Base-by-base conservation (phyloP, 2,329 filamentous ascomycete genomes). In the Pleoardoris graminearum region DNA sequence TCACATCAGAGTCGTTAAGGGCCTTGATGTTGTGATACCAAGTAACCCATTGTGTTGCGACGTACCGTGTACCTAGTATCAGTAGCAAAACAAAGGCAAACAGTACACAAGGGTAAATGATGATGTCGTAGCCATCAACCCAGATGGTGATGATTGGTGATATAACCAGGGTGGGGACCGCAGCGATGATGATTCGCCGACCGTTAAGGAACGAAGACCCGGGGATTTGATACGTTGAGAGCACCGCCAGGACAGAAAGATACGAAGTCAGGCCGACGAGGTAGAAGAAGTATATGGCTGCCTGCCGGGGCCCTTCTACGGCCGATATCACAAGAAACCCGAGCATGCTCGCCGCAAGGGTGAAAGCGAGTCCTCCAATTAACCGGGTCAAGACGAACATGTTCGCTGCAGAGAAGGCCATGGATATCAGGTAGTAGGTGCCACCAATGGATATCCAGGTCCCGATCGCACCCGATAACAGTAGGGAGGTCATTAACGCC, bases 371-470 rank as follows among this genome's bases (percentile, higher is more conserved):
- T 25, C 80, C 78, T n/a, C 77, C 77, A 50, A 80, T 74, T n/a
- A 80, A 62, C 14, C 79, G 73, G n/a, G 78, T 80, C 19, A 82
- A 70, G 10, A 82, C 76, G 53, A 82, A 82, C 77, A 82, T 80
- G 55, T 81, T 82, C 41, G 79, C 78, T 1, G 79, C 79, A 1
- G 79, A 77, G 55, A 82, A 82, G 1, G 80, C 80, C 79, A 81
- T 81, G 0, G 78, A 80, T 35, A 79, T 75, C 5, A 86, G 76
- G 57, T 86, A 87, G 66, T 85, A 87, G 27, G 81, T 82, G 1
- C 84, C 84, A 23, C 82, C 82, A 50, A 82, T 83, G 6, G 82
- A 82, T 35, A 86, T 84, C 83, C 82, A 86, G 6, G 83, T 84
- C 21, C 83, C 83, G 41, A 85, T 80, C 5, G 80, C 84, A 35